Base-by-base conservation (phyloP, 257 asterid species). In the Solanum etuberosum region DNA sequence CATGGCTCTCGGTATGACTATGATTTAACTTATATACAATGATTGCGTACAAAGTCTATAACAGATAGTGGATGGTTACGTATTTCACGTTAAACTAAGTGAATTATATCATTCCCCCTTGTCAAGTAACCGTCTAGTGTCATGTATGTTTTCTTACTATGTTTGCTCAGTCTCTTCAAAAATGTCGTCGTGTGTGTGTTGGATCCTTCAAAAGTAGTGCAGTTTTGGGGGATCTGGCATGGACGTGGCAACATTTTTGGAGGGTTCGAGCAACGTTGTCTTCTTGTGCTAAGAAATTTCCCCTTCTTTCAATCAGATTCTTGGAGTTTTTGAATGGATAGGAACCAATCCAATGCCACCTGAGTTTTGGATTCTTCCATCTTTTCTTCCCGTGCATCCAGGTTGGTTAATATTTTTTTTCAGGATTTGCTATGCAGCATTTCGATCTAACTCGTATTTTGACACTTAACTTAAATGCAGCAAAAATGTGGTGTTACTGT, bases 291-390 rank as follows among this genome's bases (percentile, higher is more conserved):
- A 9, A 86, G 16, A 73, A 51, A 48, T 35, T 4, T 32, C 57
- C 29, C 31, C 85, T 14, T 38, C 9, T 46, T 85, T 34, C 57
- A 34, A 57, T 85, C 72, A 94, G 96, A 94, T 94, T 63, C 86
- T 95, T 38, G 98, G 98, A 89, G 88, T 94, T 6, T 93, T 87
- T 83, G 97, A 93, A 3, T 95, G 97, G 97, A 86, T 93, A 9
- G 98, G 98, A 83, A 92, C 92, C 88, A 95, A 95, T 51, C 97
- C 98, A 4, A 92, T 95, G 96, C 96, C 98, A 4, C 98, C 98
- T 21, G 98, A 95, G 12, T 93, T 93, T 83, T 95, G 97, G 97
- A 89, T 95, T n/a, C 94, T 95, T 89, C 98, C 97, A 0, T 90
- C 94, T 32, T 93, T 91, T 89, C 93, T 93, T 38, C 97, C 98